Conservation (phyloP, 306 rosid genomes). For the Herpetospermum pedunculosum region DNA sequence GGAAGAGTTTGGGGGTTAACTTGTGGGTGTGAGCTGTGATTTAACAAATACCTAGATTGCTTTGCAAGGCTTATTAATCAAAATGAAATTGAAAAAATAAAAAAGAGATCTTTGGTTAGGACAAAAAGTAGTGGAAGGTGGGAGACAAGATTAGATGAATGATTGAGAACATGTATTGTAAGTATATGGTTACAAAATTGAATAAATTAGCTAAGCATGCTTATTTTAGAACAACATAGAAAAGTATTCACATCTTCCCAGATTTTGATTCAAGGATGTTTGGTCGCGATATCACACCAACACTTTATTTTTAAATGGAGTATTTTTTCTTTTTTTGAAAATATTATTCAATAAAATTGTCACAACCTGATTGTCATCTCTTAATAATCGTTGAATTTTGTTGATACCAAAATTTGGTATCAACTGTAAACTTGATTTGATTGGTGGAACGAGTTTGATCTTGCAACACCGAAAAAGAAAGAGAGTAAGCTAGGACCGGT, state of each 20-base stretch:
- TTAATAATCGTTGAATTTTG: too few species aligned
- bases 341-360: too few species aligned
- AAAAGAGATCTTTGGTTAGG: background rate
- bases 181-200: background rate
- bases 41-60: background rate
- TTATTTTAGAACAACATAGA: background rate
- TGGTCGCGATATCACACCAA: background rate
- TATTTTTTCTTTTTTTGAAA: too few species aligned
- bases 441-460: too few species aligned
- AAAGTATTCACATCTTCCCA: too few species aligned
- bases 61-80: background rate
- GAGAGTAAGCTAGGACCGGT: too few species aligned
- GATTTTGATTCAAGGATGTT: background rate
- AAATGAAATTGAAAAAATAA: background rate
- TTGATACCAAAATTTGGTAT: too few species aligned
- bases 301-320: background rate
- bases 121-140: conserved; percentile 4
- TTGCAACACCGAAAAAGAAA: too few species aligned
- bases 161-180: background rate
- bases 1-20: background rate
- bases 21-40: background rate
- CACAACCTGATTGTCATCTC: too few species aligned
- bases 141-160: conserved; percentile 7
- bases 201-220: background rate
- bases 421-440: too few species aligned